Evolutionary conservation across 352 stramenopile species (phyloP), one percentile per base, ranked within the genome.

Genomic region (Globisporangium cystogenes): DNA sequence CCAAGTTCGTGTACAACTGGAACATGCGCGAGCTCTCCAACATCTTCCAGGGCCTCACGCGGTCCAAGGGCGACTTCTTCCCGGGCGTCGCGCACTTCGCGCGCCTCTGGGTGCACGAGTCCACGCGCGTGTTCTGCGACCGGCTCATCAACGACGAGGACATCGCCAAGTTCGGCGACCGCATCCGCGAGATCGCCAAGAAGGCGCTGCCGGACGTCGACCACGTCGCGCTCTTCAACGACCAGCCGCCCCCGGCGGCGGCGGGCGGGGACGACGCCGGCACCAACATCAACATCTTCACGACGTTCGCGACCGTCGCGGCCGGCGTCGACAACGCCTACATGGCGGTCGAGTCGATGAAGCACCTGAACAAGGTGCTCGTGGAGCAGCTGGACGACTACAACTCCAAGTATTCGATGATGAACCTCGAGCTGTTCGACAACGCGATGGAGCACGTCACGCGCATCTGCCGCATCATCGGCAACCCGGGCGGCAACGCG

Each of bases 1-100:
- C 97, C n/a, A 97, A 98, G 64, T 98, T 99, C 63, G 97, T 98
- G 57, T 99, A 99, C 75, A 98, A 98, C 62, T 99, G 96, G 94
- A 98, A 98, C 70, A 98, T 95, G 93, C 87, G 95, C 16, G 93
- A 99, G 57, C 71, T 99, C 4, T 96, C 84, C 6, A 98, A 98
- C 53, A 95, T 98, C 48, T 98, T 98, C 64, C 96, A 99, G 70
- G 92, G 93, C 3, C 77, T 96, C 26, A 97, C 90, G 33, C 82
- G 91, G 3, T 90, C 93, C 8, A 97, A 96, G 59, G 82, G 84
- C 23, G 89, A 98, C 39, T 98, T 96, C 62, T 98, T 96, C 65
- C 79, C 86, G 18, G 90, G 75, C 7, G 76, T 87, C 4, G 67
- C 78, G 8, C 85, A 90, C 36, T 74, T 99, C 18, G 78, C 87